Conservation (phyloP, 176 grass and related monocot genomes). For the Paspalum vaginatum region DNA sequence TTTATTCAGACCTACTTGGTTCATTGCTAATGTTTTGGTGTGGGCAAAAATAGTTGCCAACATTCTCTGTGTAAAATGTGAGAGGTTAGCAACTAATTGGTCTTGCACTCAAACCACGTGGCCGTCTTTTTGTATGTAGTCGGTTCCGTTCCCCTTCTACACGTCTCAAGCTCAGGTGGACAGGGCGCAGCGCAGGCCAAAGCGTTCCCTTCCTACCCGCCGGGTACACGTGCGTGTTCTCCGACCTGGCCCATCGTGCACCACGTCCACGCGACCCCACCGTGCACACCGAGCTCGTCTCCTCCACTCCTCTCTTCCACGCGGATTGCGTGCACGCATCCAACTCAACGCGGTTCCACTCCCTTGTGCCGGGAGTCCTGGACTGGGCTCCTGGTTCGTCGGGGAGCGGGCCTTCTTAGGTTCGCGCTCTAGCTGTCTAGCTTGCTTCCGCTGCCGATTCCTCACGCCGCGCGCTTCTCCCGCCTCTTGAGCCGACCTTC, state of each 20-base stretch:
- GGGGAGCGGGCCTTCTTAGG: not conserved
- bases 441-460: not conserved
- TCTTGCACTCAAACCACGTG: not conserved
- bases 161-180: not conserved
- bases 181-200: not conserved
- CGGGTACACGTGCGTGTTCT: not conserved
- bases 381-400: not conserved
- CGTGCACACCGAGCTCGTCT: not conserved
- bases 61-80: too few species aligned
- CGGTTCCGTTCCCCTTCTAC: not conserved
- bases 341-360: not conserved
- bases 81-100: too few species aligned
- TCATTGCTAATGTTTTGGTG: too few species aligned
- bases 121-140: not conserved
- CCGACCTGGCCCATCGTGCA: not conserved
- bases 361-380: not conserved
- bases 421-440: not conserved
- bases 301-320: constrained; percentile 33
- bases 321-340: constrained; percentile 35
- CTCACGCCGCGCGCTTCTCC: not conserved
- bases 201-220: too few species aligned
- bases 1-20: too few species aligned
- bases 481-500: too few species aligned
- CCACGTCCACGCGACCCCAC: not conserved
- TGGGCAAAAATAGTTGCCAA: too few species aligned